Conservation (phyloP, 73 alveolate species). For the Tetrahymena malaccensis region DNA sequence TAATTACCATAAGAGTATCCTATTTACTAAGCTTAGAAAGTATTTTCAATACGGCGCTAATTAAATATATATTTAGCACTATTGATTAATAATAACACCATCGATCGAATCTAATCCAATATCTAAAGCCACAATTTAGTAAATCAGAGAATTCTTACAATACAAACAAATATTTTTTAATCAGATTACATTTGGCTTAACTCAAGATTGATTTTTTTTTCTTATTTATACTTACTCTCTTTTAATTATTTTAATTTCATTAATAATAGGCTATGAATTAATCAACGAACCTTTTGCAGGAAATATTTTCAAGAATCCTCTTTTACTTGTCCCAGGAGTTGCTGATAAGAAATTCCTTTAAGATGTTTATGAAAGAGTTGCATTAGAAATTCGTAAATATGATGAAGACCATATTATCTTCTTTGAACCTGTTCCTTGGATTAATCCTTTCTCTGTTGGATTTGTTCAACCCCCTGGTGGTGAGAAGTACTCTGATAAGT, state of each 20-base stretch:
- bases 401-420: slow-evolving; percentile 11
- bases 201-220: background rate
- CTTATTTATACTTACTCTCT: too few relatives aligned
- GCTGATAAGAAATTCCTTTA: background rate
- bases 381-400: slow-evolving; percentile 12
- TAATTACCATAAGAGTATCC: background rate
- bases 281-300: slow-evolving; percentile 26
- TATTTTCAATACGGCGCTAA: too few relatives aligned
- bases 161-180: too few relatives aligned
- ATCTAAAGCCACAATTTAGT: too few relatives aligned
- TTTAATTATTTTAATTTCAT: background rate
- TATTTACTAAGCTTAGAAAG: background rate
- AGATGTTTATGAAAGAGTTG: background rate
- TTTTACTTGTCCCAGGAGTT: slow-evolving; percentile 5
- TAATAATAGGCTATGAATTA: slow-evolving; percentile 12
- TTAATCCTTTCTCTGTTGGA: slow-evolving; percentile 7
- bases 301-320: slow-evolving; percentile 7
- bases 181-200: background rate
- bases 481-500: background rate
- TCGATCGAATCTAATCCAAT: too few relatives aligned
- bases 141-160: too few relatives aligned
- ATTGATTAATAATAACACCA: background rate
- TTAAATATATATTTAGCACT: background rate
- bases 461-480: slow-evolving; percentile 34
- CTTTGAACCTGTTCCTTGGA: slow-evolving; percentile 30